A percentile compares a stretch with the other conserved stretches of the same genome.
Evolutionary conservation across 192 early-diverging fungal genomes (phyloP).

Genomic region (Coemansia sp.): DNA sequence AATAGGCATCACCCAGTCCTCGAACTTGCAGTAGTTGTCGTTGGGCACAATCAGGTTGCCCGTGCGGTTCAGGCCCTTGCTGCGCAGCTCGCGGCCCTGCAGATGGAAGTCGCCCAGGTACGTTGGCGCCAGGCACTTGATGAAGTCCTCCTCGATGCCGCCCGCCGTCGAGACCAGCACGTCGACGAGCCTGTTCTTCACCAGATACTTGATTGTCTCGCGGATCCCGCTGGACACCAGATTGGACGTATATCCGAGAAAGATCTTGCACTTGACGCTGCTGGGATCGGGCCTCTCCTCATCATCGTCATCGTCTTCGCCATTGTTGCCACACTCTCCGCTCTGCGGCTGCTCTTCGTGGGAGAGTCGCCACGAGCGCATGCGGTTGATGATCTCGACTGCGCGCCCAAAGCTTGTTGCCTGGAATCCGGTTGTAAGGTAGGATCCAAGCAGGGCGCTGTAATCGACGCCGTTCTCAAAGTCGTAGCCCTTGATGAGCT

Average conservation of each 20-base stretch:
- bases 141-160: constrained; percentile 97
- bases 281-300: constrained; percentile 63
- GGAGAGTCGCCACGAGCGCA: constrained; percentile 84
- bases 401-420: constrained; percentile 84
- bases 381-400: constrained; percentile 87
- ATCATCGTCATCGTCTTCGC: constrained; percentile 51
- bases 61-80: constrained; percentile 91
- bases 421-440: constrained; percentile 87
- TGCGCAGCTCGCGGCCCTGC: constrained; percentile 73
- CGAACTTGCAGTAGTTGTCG: constrained; percentile 99
- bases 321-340: constrained; percentile 50
- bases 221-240: constrained; percentile 92
- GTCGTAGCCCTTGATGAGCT: constrained; percentile 79
- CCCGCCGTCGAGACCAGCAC: constrained; percentile 91
- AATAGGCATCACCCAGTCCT: constrained; percentile 97
- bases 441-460: constrained; percentile 64
- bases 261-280: constrained; percentile 90
- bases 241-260: constrained; percentile 97
- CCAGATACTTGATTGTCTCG: constrained; percentile 86
- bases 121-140: constrained; percentile 91
- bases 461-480: constrained; percentile 87
- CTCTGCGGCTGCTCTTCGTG: constrained; percentile 69
- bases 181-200: constrained; percentile 85
- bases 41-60: constrained; percentile 98
- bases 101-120: constrained; percentile 79